Evolutionary conservation across 495 filamentous ascomycete species (phyloP), one percentile per base, ranked within the genome.

Genomic region (Cercophora scortea): DNA sequence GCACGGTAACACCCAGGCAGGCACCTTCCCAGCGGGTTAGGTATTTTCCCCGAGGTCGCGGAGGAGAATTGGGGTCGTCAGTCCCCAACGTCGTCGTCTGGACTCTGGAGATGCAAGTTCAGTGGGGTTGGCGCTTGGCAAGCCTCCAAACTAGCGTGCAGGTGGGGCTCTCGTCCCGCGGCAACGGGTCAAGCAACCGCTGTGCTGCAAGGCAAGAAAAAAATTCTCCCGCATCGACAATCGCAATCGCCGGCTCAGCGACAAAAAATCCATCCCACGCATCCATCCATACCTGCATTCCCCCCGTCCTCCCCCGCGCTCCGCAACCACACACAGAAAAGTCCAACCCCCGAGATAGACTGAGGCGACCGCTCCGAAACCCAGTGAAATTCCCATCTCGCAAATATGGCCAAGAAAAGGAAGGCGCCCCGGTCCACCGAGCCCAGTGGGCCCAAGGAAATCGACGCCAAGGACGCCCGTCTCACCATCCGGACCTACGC

Each of bases 391-490:
- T 5, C 38, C 42, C 25, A 32, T 40, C 6, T 38, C 34, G 41
- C 18, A 11, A 77, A 53, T 55, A 94, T 94, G 87, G 87, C 66
- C 32, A 91, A 86, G 62, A 93, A 92, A 62, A 83, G 88, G 74
- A 93, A 92, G 70, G 81, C 79, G 2, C 73, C 81, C 41, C 69
- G 77, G 53, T 74, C 62, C 8, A 54, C 62, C 9, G 64, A 61
- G 41, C 66, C 71, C 32, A 60, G 56, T 19, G 71, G 69, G 4
- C 68, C 78, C 8, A 73, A 71, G 49, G 74, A 79, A 34, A 71
- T 78, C 46, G 66, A 82, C 61, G 55, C 72, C 32, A 71, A 72
- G 12, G 76, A 80, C 42, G 76, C 74, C 52, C 78, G 79, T 55
- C 66, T 85, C 43, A 72, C 80, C 17, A 77, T 89, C 58, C 75